Evolutionary conservation across 2,329 filamentous ascomycete genomes (phyloP), one percentile per base, ranked within the genome.

Genomic region (Diaporthe ilicicola): DNA sequence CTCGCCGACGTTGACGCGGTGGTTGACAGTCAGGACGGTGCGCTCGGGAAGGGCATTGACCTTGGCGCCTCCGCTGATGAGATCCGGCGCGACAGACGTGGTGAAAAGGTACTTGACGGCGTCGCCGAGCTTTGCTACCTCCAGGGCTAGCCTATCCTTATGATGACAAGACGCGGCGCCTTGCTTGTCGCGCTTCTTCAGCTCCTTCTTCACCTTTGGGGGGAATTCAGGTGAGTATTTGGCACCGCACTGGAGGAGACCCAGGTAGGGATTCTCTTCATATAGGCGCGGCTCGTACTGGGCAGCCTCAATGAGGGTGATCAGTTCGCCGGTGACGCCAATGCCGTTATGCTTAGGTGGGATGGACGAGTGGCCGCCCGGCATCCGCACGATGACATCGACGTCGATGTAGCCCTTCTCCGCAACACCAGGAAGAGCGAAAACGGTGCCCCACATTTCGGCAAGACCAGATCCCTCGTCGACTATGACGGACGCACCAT

Each of bases 11-110:
- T 88, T 88, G 69, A 89, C 85, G 75, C 84, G 88, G 81, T 86
- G 89, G 80, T 93, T 92, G 67, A 93, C 86, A 0, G 87, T 85
- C 0, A 88, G 81, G 0, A 82, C 82, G 0, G 86, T 88, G 13
- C 85, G 83, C 76, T 93, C 91, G 0, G 91, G 91, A 61, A 93
- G 85, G 0, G 91, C 90, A 73, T 93, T 93, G 77, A 87, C 86
- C 81, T 93, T 93, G 56, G 88, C 84, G 0, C 91, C 91, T 1
- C 91, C 91, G 8, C 77, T 76, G 74, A 93, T 89, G 15, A 90
- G 79, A 76, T 92, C 90, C 0, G 90, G 86, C 0, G 91, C 88
- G 39, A 88, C 84, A 0, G 89, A 90, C 0, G 90, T 92, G 55
- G 89, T 89, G 72, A 92, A 85, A 29, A 88, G 82, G 76, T 88